Percentiles rank a stretch among this genome's conserved stretches.
phyloP scores from a whole-genome alignment of 768 basidiomycete genomes.

The Panellus pusillus region DNA sequence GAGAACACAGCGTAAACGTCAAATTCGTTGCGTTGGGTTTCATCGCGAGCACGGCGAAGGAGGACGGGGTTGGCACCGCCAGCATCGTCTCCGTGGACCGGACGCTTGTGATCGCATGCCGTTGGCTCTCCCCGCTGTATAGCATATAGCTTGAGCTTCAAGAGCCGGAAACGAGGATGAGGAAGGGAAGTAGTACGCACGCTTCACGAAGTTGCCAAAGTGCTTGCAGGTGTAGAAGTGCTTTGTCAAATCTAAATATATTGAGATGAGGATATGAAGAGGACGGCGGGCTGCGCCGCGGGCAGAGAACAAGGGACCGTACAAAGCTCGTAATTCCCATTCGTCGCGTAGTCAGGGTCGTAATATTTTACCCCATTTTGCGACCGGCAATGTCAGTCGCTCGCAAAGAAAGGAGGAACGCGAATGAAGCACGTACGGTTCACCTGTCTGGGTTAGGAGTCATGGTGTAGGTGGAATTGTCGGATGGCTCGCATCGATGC shows the following conservation, averaged over 20 bases:
- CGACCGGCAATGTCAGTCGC: too few species aligned
- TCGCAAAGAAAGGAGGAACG: too few species aligned
- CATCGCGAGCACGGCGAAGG: constrained; percentile 35
- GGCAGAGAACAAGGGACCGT: background rate
- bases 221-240: constrained; percentile 43
- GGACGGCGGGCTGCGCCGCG: too few species aligned
- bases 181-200: constrained; percentile 21
- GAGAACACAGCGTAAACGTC: constrained; percentile 34
- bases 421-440: constrained; percentile 31
- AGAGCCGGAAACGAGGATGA: background rate
- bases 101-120: constrained; percentile 32
- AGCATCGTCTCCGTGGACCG: constrained; percentile 33
- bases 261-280: background rate
- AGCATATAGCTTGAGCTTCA: background rate
- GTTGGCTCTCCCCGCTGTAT: constrained; percentile 39
- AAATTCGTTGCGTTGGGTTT: constrained; percentile 32
- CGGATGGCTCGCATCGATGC: constrained; percentile 40
- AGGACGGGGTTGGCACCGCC: constrained; percentile 30
- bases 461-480: constrained; percentile 34
- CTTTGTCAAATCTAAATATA: constrained; percentile 33
- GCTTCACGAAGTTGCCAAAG: constrained; percentile 42
- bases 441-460: constrained; percentile 41
- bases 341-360: constrained; percentile 38
- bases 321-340: constrained; percentile 39
- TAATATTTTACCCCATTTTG: constrained; percentile 42